These are phyloP conservation scores for Myriosclerotinia scirpicola DNA, from an alignment of 2,329 filamentous ascomycete genomes.

Conservation along the genomic window DNA sequence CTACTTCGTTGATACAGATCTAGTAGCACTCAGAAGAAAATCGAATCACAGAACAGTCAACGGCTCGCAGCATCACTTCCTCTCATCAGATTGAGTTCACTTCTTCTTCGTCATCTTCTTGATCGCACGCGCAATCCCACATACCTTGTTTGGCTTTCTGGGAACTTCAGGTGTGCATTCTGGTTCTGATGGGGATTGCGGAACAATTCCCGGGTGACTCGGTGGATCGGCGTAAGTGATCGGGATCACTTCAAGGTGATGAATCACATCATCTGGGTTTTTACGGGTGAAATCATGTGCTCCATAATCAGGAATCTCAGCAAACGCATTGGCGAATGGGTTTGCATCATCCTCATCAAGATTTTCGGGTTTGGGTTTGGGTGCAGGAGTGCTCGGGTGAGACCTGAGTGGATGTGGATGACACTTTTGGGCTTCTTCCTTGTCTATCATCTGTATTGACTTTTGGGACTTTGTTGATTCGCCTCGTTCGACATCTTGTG, in stretches of 20 bases:
- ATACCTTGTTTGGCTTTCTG: not conserved
- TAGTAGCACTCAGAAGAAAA: not conserved
- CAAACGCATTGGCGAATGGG: not conserved
- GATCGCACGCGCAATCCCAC: not conserved
- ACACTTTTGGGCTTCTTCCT: not conserved
- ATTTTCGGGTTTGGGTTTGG: not conserved
- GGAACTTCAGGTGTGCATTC: not conserved
- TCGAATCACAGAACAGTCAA: not conserved
- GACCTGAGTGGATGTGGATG: not conserved
- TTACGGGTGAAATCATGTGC: constrained; percentile 7
- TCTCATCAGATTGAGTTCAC: not conserved
- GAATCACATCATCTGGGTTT: not conserved
- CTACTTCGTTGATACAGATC: not conserved
- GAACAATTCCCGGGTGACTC: no score
- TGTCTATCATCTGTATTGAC: not conserved
- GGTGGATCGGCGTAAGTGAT: not conserved
- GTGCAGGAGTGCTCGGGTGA: not conserved
- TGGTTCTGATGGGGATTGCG: not conserved
- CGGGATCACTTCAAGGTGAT: not conserved
- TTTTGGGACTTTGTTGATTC: not conserved
- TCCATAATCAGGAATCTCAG: not conserved
- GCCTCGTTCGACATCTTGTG: no score
- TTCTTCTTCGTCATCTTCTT: not conserved
- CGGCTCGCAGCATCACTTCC: not conserved
- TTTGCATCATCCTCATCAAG: not conserved